phyloP scores from a whole-genome alignment of 306 rosid species.

The Prunus dulcis region DNA sequence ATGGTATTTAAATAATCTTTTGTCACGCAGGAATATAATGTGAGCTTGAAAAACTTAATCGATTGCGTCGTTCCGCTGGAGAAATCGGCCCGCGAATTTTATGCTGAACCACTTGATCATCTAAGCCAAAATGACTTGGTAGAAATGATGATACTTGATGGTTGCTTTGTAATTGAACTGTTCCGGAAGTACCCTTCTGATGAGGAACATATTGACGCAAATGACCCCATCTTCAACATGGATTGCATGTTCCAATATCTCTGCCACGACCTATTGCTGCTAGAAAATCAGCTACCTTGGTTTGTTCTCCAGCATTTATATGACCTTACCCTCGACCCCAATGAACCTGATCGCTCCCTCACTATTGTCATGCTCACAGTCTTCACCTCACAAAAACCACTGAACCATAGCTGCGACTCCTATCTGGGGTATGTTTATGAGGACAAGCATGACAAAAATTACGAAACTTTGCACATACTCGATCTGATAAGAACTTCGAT shows the following conservation, averaged over 20 bases:
- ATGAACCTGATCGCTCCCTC: not conserved
- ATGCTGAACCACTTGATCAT: too few species aligned
- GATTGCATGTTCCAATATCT: slow-evolving; percentile 20
- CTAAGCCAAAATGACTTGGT: too few species aligned
- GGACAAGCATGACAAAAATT: not conserved
- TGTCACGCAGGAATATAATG: too few species aligned
- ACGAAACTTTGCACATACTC: not conserved
- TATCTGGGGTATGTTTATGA: not conserved
- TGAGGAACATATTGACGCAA: too few species aligned
- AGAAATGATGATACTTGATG: too few species aligned
- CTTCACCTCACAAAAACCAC: not conserved
- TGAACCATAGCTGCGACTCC: not conserved
- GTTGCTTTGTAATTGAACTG: too few species aligned
- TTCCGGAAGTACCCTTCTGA: too few species aligned
- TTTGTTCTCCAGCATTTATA: slow-evolving; percentile 14
- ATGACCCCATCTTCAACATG: slow-evolving; percentile 23
- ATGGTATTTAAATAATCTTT: too few species aligned
- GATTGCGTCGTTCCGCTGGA: too few species aligned
- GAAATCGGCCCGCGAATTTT: too few species aligned
- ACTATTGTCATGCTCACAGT: not conserved
- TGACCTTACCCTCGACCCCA: not conserved
- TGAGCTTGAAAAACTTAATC: too few species aligned
- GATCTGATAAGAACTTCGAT: slow-evolving; percentile 1
- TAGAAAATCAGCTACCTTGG: slow-evolving; percentile 35
- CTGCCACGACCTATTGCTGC: slow-evolving; percentile 17